Evolutionary conservation across 192 early-diverging fungal species (phyloP).

Genomic region (Rhizophagus sp.): DNA sequence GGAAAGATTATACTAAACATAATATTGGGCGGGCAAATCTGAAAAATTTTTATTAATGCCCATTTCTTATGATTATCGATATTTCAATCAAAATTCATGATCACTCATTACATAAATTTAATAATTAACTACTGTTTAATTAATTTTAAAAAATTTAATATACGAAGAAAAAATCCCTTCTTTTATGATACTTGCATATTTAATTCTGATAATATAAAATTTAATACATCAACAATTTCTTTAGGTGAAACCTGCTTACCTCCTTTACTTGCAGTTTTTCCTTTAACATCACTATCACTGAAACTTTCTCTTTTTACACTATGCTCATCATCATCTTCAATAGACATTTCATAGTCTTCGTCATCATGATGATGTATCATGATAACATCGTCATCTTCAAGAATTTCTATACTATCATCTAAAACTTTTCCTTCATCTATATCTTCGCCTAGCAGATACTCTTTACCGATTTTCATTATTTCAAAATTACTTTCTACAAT

Average conservation of each 20-base stretch:
- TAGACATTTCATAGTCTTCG: background rate
- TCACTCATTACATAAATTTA: too few relatives aligned
- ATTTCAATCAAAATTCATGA: too few relatives aligned
- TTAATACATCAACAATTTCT: slow-evolving; percentile 6
- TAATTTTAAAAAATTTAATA: too few relatives aligned
- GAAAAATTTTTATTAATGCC: too few relatives aligned
- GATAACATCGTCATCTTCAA: background rate
- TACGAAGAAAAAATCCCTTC: too few relatives aligned
- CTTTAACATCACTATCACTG: background rate
- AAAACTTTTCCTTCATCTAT: background rate
- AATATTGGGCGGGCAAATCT: too few relatives aligned
- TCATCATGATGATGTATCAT: background rate
- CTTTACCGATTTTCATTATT: slow-evolving; percentile 2
- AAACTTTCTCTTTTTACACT: background rate
- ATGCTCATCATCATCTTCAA: background rate
- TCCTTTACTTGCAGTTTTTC: background rate
- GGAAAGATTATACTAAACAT: too few relatives aligned
- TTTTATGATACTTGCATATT: slow-evolving; percentile 18
- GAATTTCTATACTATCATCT: background rate
- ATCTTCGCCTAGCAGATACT: background rate
- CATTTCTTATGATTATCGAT: too few relatives aligned
- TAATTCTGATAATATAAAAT: background rate
- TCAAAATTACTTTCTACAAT: background rate
- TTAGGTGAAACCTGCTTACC: background rate
- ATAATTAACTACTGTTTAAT: too few relatives aligned